Conservation (phyloP, 2,329 filamentous ascomycete genomes). For the Graphium sp. region DNA sequence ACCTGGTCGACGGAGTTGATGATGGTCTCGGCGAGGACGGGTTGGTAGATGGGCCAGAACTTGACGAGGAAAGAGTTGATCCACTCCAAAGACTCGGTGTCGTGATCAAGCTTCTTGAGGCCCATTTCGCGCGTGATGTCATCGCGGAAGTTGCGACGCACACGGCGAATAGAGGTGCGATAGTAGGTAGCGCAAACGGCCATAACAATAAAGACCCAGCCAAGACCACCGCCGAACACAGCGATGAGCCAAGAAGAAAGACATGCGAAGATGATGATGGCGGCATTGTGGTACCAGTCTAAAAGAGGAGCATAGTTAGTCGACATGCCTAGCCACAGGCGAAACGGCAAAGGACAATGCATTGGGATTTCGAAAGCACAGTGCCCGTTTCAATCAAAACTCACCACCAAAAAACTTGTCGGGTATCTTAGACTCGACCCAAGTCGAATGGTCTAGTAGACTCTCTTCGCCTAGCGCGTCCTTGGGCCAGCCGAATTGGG, state of each 20-base stretch:
- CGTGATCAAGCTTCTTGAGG: constrained; percentile 73
- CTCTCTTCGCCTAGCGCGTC: constrained; percentile 44
- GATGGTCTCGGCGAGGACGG: constrained; percentile 80
- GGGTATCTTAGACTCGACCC: constrained; percentile 66
- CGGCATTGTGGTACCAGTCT: constrained; percentile 98
- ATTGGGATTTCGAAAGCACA: too few relatives aligned
- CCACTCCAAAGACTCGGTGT: constrained; percentile 90
- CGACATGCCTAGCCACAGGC: too few relatives aligned
- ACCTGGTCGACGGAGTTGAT: constrained; percentile 94
- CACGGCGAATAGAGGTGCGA: constrained; percentile 80
- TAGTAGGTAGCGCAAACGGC: constrained; percentile 89
- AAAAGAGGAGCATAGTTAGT: neutral
- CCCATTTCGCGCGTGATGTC: constrained; percentile 81
- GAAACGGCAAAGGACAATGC: too few relatives aligned
- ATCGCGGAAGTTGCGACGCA: constrained; percentile 89
- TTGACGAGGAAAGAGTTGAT: constrained; percentile 98
- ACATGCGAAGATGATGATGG: constrained; percentile 85
- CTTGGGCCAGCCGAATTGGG: constrained; percentile 59
- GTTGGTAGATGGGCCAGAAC: constrained; percentile 98
- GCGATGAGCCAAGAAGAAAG: constrained; percentile 81
- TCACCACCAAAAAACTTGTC: constrained; percentile 81
- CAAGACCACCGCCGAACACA: constrained; percentile 75
- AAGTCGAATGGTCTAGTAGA: constrained; percentile 74
- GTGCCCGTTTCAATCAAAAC: too few relatives aligned
- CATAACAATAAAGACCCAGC: constrained; percentile 90